phyloP scores from a whole-genome alignment of 78 protist genomes.

The Creolimax fragrantissima region DNA sequence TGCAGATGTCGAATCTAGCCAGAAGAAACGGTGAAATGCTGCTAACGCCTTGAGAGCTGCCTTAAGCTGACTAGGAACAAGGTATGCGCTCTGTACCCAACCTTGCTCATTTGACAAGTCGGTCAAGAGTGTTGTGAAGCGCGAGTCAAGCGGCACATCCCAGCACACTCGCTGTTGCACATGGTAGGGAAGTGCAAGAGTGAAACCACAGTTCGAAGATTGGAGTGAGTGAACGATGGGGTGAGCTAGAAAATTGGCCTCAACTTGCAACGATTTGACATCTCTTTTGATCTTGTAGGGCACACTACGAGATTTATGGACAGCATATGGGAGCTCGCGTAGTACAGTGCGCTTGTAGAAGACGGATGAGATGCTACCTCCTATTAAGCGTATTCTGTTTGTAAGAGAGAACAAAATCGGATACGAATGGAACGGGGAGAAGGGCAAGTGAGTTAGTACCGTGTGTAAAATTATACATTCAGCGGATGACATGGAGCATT shows the following conservation, averaged over 20 bases:
- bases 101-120: background rate
- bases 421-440: no score
- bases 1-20: no score
- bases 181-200: background rate
- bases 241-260: background rate
- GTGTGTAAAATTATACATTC: no score
- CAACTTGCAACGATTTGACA: background rate
- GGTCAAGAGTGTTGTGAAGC: background rate
- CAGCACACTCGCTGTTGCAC: background rate
- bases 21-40: background rate
- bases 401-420: no score
- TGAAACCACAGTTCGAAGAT: background rate
- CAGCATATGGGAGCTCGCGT: slow-evolving; percentile 21
- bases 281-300: slow-evolving; percentile 6
- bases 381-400: background rate
- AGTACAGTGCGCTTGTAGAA: slow-evolving; percentile 13
- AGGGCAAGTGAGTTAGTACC: no score
- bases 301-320: background rate
- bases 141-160: background rate
- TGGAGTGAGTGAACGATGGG: background rate
- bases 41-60: background rate
- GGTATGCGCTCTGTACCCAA: background rate
- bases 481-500: no score
- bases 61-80: background rate
- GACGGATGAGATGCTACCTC: background rate